Conservation (phyloP, 257 asterid genomes). For the Forsythia viridissima region DNA sequence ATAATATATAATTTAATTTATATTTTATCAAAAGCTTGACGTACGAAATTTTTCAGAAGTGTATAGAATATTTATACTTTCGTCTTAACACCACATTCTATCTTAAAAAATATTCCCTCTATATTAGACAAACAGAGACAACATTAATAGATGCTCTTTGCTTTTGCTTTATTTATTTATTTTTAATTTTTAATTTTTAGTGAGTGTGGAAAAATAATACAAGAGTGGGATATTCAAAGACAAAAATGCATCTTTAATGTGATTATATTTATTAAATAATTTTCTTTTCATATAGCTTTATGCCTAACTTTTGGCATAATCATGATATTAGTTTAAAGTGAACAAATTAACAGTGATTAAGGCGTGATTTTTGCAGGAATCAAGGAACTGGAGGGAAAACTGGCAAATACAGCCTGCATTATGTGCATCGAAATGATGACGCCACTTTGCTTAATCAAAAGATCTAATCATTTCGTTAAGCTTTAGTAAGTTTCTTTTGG, state of each 20-base stretch:
- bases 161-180: no score
- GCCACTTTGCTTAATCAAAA: constrained; percentile 36
- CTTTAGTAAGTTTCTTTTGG: constrained; percentile 12
- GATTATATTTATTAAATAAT: not conserved
- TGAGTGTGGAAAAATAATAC: not conserved
- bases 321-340: not conserved
- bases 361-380: constrained; percentile 49
- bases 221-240: not conserved
- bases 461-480: constrained; percentile 45
- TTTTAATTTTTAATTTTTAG: not conserved
- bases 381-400: constrained; percentile 17
- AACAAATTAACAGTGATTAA: constrained; percentile 19
- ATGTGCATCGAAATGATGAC: constrained; percentile 33
- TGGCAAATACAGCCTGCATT: constrained; percentile 23
- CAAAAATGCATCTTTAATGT: not conserved
- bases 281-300: not conserved
- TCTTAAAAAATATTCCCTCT: not conserved
- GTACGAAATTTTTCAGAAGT: no score
- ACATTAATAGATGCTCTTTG: not conserved
- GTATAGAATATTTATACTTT: no score
- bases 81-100: no score
- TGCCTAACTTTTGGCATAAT: not conserved
- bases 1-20: no score
- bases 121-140: not conserved
- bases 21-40: no score